Evolutionary conservation across 2,329 filamentous ascomycete species (phyloP).

Genomic region (Drechmeria coniospora): DNA sequence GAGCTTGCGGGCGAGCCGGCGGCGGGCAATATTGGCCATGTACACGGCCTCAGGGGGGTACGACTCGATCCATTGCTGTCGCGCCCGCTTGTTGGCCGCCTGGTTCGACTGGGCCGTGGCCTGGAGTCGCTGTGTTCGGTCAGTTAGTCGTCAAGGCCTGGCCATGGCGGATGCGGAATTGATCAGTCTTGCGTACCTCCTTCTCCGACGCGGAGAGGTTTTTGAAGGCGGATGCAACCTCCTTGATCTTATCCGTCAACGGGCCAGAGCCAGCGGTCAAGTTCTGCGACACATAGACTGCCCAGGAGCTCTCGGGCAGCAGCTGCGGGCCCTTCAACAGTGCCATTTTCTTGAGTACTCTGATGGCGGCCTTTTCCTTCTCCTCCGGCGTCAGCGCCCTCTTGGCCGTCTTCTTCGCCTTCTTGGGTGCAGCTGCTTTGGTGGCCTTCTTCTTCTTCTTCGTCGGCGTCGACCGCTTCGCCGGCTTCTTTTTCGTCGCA

Average conservation of each 20-base stretch:
- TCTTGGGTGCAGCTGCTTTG: conserved; percentile 14
- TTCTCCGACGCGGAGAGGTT: conserved; percentile 22
- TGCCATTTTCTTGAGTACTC: conserved; percentile 23
- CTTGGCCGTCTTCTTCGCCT: conserved; percentile 10
- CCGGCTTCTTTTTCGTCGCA: conserved; percentile 8
- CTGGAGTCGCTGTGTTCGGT: conserved; percentile 14
- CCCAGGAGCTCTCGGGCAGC: conserved; percentile 19
- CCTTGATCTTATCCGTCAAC: conserved; percentile 10
- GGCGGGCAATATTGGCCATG: conserved; percentile 32
- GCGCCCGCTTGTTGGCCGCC: conserved; percentile 20
- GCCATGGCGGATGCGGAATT: not conserved
- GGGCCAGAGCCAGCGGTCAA: conserved; percentile 4
- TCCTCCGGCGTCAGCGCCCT: conserved; percentile 23
- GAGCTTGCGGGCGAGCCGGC: conserved; percentile 20
- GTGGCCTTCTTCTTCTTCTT: conserved; percentile 9
- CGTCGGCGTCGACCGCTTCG: conserved; percentile 8
- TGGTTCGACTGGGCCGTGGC: conserved; percentile 22
- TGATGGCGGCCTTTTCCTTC: conserved; percentile 17
- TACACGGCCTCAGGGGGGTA: conserved; percentile 23
- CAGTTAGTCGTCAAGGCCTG: conserved; percentile 1
- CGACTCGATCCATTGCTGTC: conserved; percentile 33
- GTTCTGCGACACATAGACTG: conserved; percentile 21
- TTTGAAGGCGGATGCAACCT: conserved; percentile 20
- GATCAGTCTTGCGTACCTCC: conserved; percentile 23
- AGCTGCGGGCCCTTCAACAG: conserved; percentile 23